A percentile compares a stretch with the other conserved stretches of the same genome.
phyloP scores from a whole-genome alignment of 2,329 filamentous ascomycete species.

The Colletotrichum musicola region DNA sequence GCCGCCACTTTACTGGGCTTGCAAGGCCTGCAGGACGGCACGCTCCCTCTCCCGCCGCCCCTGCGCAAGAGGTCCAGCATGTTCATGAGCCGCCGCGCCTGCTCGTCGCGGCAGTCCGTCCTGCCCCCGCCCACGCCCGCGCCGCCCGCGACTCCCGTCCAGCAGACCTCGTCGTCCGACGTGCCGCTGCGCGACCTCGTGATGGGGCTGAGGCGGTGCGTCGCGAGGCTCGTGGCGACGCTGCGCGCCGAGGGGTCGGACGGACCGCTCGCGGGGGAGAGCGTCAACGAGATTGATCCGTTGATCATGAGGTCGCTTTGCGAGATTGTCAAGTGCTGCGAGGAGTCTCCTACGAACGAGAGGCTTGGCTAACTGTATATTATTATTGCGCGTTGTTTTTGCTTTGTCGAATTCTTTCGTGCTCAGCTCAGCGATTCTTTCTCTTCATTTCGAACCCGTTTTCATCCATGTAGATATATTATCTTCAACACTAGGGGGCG shows the following conservation, averaged over 20 bases:
- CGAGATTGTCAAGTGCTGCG: conserved; percentile 54
- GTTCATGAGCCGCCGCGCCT: conserved; percentile 21
- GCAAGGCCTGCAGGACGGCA: conserved; percentile 41
- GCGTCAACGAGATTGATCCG: conserved; percentile 50
- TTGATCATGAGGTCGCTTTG: conserved; percentile 56
- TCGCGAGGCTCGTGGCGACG: conserved; percentile 63
- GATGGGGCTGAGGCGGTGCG: conserved; percentile 62
- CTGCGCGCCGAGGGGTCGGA: conserved; percentile 46
- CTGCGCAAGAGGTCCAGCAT: conserved; percentile 38
- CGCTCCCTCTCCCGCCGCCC: conserved; percentile 42
- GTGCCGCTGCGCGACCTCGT: conserved; percentile 59
- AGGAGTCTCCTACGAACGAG: conserved; percentile 30
- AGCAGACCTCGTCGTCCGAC: conserved; percentile 41
- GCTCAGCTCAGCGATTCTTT: background rate
- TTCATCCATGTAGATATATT: background rate
- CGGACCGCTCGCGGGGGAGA: conserved; percentile 20
- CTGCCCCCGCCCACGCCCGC: conserved; percentile 1
- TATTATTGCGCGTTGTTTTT: background rate
- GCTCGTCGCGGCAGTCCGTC: conserved; percentile 30
- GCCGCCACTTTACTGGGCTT: conserved; percentile 66
- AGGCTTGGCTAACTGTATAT: background rate
- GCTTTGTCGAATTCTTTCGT: background rate
- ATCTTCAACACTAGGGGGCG: too few relatives aligned
- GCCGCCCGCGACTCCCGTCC: conserved; percentile 6
- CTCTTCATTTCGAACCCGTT: background rate